These are phyloP conservation scores for Pisolithus albus DNA, from an alignment of 768 basidiomycete genomes.

Conservation along the genomic window DNA sequence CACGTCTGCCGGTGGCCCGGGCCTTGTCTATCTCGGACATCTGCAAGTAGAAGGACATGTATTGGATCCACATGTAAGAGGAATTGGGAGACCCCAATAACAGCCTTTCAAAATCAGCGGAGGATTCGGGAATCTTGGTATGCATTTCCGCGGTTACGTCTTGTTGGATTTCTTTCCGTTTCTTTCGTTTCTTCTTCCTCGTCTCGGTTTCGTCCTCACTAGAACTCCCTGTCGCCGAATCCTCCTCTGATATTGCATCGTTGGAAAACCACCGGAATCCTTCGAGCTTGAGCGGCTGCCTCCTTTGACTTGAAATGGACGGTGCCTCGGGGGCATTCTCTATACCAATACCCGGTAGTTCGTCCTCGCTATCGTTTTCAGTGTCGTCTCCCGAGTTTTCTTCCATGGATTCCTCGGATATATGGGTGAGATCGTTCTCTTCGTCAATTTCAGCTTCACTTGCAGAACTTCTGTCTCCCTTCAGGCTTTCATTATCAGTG, in stretches of 20 bases:
- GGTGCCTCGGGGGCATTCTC: slow-evolving; percentile 13
- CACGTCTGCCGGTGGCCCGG: slow-evolving; percentile 76
- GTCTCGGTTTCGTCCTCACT: slow-evolving; percentile 23
- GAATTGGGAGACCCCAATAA: slow-evolving; percentile 94
- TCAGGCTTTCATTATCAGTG: slow-evolving; percentile 23
- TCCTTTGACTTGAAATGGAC: background rate
- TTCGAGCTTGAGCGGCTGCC: slow-evolving; percentile 41
- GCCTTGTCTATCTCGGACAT: slow-evolving; percentile 97
- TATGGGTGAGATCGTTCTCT: slow-evolving; percentile 7
- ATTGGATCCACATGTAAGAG: slow-evolving; percentile 97
- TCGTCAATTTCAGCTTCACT: slow-evolving; percentile 23
- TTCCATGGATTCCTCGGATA: slow-evolving; percentile 5
- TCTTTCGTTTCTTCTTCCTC: slow-evolving; percentile 57
- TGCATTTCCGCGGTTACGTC: slow-evolving; percentile 88
- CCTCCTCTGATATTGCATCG: slow-evolving; percentile 31
- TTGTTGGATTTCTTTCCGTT: slow-evolving; percentile 64
- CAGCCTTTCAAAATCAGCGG: slow-evolving; percentile 89
- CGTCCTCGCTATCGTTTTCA: slow-evolving; percentile 8
- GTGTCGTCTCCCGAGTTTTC: background rate
- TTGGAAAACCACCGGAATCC: slow-evolving; percentile 71
- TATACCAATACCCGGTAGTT: slow-evolving; percentile 11
- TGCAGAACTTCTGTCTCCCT: slow-evolving; percentile 26
- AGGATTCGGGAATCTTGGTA: slow-evolving; percentile 79
- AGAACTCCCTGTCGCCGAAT: slow-evolving; percentile 35
- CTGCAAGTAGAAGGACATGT: slow-evolving; percentile 97